Conservation (phyloP, 73 alveolate species). For the Durusdinium trenchii region DNA sequence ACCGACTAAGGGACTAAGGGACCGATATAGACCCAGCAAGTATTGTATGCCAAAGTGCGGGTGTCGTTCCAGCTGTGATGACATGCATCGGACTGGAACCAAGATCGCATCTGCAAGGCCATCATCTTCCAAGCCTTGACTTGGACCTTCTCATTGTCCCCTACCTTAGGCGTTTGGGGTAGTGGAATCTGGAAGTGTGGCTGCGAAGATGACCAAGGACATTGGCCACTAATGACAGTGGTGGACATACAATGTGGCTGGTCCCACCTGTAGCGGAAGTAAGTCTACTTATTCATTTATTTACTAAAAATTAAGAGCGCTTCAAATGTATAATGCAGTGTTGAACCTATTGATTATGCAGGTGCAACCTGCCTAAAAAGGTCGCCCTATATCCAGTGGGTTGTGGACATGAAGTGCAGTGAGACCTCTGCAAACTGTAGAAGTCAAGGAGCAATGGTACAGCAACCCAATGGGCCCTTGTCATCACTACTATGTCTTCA, state of each 20-base stretch:
- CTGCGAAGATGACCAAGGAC: background rate
- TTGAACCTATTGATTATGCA: background rate
- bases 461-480: too few species aligned
- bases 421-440: too few species aligned
- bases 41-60: background rate
- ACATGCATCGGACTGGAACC: background rate
- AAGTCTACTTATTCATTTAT: background rate
- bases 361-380: too few species aligned
- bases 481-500: too few species aligned
- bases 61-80: background rate
- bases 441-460: too few species aligned
- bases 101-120: background rate
- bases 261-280: background rate
- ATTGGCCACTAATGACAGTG: background rate
- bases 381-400: too few species aligned
- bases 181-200: background rate
- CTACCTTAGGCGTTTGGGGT: background rate
- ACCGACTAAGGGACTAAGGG: too few species aligned
- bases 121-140: constrained; percentile 19
- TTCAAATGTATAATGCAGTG: background rate
- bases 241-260: background rate
- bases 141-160: constrained; percentile 5
- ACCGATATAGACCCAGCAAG: too few species aligned
- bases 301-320: background rate
- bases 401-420: too few species aligned